Conservation (phyloP, 2,329 filamentous ascomycete species). For the Madurella fahalii region DNA sequence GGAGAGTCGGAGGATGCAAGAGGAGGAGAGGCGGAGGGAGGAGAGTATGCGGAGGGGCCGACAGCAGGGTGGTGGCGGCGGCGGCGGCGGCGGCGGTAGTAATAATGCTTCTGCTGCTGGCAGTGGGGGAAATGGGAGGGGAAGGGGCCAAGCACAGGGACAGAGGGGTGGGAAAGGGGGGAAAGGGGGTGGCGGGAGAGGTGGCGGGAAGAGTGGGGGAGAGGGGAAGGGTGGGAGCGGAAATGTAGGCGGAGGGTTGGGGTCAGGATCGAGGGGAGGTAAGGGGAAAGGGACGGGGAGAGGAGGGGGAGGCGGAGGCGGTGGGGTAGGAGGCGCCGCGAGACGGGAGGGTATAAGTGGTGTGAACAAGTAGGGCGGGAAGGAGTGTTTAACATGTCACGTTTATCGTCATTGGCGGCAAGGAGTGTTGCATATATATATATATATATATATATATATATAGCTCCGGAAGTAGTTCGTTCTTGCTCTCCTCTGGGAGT, state of each 20-base stretch:
- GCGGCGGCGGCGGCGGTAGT: neutral
- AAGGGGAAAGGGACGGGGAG: neutral
- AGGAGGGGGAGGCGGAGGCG: neutral
- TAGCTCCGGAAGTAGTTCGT: neutral
- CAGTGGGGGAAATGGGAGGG: slow-evolving; percentile 40
- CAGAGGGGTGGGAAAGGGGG: slow-evolving; percentile 5
- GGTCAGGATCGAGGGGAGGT: neutral
- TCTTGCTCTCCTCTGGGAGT: neutral
- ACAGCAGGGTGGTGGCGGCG: slow-evolving; percentile 6
- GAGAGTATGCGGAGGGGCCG: slow-evolving; percentile 8
- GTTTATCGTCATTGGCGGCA: too few relatives aligned
- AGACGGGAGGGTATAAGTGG: neutral
- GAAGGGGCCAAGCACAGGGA: slow-evolving; percentile 14
- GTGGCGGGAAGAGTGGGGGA: neutral
- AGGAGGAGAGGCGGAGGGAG: slow-evolving; percentile 35
- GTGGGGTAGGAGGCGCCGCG: neutral
- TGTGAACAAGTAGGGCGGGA: neutral
- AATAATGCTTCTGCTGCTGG: neutral
- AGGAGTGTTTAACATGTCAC: neutral
- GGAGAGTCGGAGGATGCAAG: slow-evolving; percentile 68
- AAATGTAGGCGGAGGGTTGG: neutral
- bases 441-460: too few relatives aligned
- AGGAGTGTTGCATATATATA: too few relatives aligned
- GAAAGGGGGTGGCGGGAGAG: neutral
- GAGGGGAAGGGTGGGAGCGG: neutral